Base-by-base conservation (phyloP, 768 basidiomycete species). In the Termitomyces titanicus region DNA sequence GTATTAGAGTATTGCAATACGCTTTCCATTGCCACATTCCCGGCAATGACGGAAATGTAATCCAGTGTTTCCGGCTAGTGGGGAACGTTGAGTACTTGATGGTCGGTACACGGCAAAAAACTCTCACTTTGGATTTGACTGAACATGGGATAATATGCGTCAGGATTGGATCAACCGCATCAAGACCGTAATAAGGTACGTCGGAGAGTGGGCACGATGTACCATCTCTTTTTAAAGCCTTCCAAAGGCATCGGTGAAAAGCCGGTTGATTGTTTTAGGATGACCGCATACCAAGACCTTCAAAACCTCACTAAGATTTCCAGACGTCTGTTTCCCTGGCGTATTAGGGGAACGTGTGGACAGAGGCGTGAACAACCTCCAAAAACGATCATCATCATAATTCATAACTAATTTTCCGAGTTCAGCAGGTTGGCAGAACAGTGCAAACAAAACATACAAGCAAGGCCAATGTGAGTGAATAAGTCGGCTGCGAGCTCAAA, bases 181-280 rank as follows among this genome's bases (percentile, higher is more conserved):
- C 47, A 8, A 47, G 43, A 3, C 47, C 55, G 34, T 53, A 57
- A 35, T 56, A 61, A 20, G 53, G 52, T 10, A 54, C 47, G 22
- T 56, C 54, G 0, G 60, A 55, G 20, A 63, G 25, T 24, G 53
- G 62, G 20, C 60, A 63, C n/a, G 54, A 56, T 9, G 52, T 55
- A 18, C 62, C 62, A 38, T 63, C 62, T 11, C 60, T 57, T 61
- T 63, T 61, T 25, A 61, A 22, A 27, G 50, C 51, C 60, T 58
- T 25, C 11, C 18, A 31, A 18, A 27, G 10, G 5, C 6, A 38
- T 31, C 17, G 9, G 22, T 11, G 44, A 53, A 25, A 43, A 10
- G 17, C 13, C 2, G 5, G 4, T n/a, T 12, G 4, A 27, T 25
- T 43, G 20, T 24, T 20, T 34, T 25, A 8, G 1, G 22, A 37